Conservation (phyloP, 73 alveolate genomes). For the Breviolum minutum region DNA sequence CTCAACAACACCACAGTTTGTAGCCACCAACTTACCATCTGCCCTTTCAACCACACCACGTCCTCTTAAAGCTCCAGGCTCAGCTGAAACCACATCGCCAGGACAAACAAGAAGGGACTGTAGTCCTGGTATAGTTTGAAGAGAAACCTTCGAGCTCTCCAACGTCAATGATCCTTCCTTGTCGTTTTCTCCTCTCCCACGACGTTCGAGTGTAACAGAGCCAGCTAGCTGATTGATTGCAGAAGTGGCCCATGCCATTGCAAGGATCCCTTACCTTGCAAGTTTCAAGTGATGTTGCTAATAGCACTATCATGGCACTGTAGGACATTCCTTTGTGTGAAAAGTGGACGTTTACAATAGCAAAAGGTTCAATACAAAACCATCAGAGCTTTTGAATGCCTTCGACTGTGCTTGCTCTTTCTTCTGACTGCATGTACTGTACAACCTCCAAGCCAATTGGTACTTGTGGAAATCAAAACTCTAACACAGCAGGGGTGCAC, state of each 20-base stretch:
- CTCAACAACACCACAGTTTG: conserved; percentile 97
- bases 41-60: conserved; percentile 91
- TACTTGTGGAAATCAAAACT: too few species aligned
- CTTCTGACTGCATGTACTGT: background rate
- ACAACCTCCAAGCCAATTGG: background rate
- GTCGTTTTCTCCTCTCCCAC: conserved; percentile 21
- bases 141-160: conserved; percentile 66
- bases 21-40: conserved; percentile 97
- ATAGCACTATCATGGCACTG: background rate
- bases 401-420: too few species aligned
- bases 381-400: background rate
- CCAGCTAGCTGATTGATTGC: conserved; percentile 80
- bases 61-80: conserved; percentile 91
- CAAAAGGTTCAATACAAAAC: background rate
- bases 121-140: conserved; percentile 71
- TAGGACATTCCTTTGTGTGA: background rate
- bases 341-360: background rate
- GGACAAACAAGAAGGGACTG: conserved; percentile 85
- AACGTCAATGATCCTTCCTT: conserved; percentile 54
- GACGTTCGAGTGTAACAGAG: conserved; percentile 56
- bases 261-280: background rate
- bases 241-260: conserved; percentile 87
- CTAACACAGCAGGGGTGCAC: too few species aligned
- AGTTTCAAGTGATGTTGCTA: background rate
- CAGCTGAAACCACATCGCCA: conserved; percentile 89